Base-by-base conservation (phyloP, 306 rosid genomes). In the Fagus crenata region DNA sequence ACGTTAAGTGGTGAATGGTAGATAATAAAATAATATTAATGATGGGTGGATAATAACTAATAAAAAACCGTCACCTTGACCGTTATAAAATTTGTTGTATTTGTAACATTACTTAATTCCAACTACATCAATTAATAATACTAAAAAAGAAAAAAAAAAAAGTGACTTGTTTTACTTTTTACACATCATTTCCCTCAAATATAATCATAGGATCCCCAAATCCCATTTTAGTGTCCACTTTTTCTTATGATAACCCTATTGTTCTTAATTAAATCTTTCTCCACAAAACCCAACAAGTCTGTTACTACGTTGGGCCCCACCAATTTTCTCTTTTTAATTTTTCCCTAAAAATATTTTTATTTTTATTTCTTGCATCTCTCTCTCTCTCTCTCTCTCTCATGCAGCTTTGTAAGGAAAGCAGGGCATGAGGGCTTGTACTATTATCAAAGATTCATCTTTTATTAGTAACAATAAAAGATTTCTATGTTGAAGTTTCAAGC, bases 221-320 rank as follows among this genome's bases (percentile, higher is more conserved):
- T 46, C n/a, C 56, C 60, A 54, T 6, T 32, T 15, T 55, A 40
- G 49, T 7, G 11, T 63, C 17, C 31, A 79, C 22, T 32, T 13
- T 53, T 39, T 53, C 53, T 43, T 60, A 14, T 46, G 14, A 53
- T 49, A 54, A 15, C n/a, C 12, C 28, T 46, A 46, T 7, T 32
- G 63, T 71, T 40, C 43, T 85, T 79, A 60, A 74, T 55, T 68
- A 83, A 81, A 55, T 14, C 53, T 65, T 76, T 76, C 43, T 51
- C 80, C 79, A 84, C 84, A 78, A 81, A 85, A 68, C 75, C 83
- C 86, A 86, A 80, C 88, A 90, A 86, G 85, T 78, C 83, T 77
- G 71, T 83, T 81, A 82, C 89, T 78, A 67, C 70, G 71, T 81
- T 67, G 84, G 87, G 86, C 77, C 90, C 91, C 95, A 86, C 86